phyloP scores from a whole-genome alignment of 2,329 filamentous ascomycete species.

The Didymella pinodella region DNA sequence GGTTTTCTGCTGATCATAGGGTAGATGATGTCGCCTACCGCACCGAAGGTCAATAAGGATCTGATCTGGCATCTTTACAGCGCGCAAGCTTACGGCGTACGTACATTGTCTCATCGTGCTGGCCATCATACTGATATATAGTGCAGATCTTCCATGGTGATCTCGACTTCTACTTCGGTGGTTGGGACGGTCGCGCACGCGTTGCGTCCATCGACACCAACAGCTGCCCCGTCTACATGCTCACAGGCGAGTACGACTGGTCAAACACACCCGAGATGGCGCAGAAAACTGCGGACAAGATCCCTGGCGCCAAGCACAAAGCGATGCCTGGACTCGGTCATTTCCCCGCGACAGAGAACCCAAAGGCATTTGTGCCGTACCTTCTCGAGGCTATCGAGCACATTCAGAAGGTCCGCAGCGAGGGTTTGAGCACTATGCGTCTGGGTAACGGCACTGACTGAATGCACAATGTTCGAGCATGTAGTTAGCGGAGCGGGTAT shows the following conservation, averaged over 20 bases:
- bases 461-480: not conserved
- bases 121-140: not conserved
- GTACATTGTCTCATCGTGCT: not conserved
- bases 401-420: conserved; percentile 46
- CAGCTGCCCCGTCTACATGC: conserved; percentile 60
- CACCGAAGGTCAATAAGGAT: conserved; percentile 56
- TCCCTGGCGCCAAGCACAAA: conserved; percentile 55
- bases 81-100: conserved; percentile 58
- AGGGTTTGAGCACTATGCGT: conserved; percentile 44
- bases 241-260: conserved; percentile 61
- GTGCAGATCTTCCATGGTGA: conserved; percentile 59
- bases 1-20: conserved; percentile 4
- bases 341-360: conserved; percentile 59
- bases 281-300: conserved; percentile 58
- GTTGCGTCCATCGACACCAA: conserved; percentile 57
- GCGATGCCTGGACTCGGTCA: conserved; percentile 58
- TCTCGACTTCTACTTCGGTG: conserved; percentile 61
- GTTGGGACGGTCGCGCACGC: conserved; percentile 58
- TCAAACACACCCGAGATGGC: conserved; percentile 58
- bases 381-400: conserved; percentile 51
- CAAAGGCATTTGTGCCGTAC: conserved; percentile 50
- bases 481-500: not conserved
- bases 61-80: conserved; percentile 61
- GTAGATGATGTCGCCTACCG: conserved; percentile 57
- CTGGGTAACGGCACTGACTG: conserved; percentile 39